Evolutionary conservation across 768 basidiomycete species (phyloP), one percentile per base, ranked within the genome.

Genomic region (Lentinula aciculospora): DNA sequence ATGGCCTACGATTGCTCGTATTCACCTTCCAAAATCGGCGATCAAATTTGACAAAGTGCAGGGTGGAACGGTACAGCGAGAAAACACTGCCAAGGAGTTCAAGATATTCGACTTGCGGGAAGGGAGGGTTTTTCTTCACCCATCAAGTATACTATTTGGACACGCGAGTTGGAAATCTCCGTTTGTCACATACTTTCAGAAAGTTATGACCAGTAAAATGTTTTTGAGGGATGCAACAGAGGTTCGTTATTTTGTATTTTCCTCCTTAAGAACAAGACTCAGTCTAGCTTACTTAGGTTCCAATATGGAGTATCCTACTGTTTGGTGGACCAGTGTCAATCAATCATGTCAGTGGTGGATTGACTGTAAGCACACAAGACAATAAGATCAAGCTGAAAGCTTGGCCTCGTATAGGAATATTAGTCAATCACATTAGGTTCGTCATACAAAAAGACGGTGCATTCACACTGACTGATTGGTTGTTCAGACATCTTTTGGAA

Each of bases 161-260:
- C 82, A 81, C 55, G 76, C 82, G 23, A 76, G 76, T 36, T 93
- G 94, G 85, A 87, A 83, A 56, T 80, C 84, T 15, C 87, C 88
- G 2, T 93, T 93, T 71, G 65, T 95, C 46, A 81, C 85, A 8
- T 97, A 91, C 69, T 96, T 94, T 71, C 80, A 84, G 63, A 91
- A 92, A 68, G 82, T 86, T 56, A 76, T 82, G 75, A 92, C 93
- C 10, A 86, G 77, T 17, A 95, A 97, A 69, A 77, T 92, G 1
- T 97, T 89, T 69, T 65, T 98, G 61, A 79, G 92, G 44, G 94
- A 94, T 68, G 92, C 85, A 4, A 94, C 91, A 1, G 89, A 95
- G 80, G 92, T 92, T 58, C 50, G 78, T 56, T 3, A n/a, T 56
- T 25, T 39, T 31, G 17, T 13, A 6, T 37, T 34, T 31, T 3